Evolutionary conservation across 495 filamentous ascomycete genomes (phyloP), one percentile per base, ranked within the genome.

Genomic region (Aspergillus kassunensis): DNA sequence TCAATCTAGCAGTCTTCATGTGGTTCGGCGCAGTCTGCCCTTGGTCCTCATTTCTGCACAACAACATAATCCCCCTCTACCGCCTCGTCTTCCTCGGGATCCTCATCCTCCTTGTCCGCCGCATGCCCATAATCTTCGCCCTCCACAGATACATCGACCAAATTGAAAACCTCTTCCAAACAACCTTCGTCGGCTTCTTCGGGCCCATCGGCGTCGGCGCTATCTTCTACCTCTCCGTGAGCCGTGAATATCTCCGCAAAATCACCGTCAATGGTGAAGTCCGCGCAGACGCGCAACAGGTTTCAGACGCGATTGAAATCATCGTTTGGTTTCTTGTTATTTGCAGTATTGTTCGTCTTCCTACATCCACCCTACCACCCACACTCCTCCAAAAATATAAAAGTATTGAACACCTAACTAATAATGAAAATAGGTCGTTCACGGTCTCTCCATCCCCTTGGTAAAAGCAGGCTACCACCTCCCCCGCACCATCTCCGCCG

Each of bases 131-230:
- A 51, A 76, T 96, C 15, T 79, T 89, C 29, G 79, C 78, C 9
- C 70, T 91, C 62, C 86, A 89, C 67, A 85, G 81, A 64, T 77
- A 79, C 45, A 91, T 96, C 43, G 84, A 81, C 40, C 90, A 95
- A 63, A 89, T 95, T 43, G 84, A 91, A 53, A 79, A 86, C 34
- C 57, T 80, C 7, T 72, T 74, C 9, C 88, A 95, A 54, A 89
- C 90, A 3, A 70, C 84, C 1, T 95, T 95, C 55, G 87, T 91
- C 25, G 92, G 91, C 5, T 95, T 95, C 74, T 96, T 96, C 58
- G 92, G 91, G 0, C 92, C 91, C 10, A 92, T 97, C 53, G 91
- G 92, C n/a, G 89, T 96, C 6, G 89, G 86, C 37, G 90, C 91
- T 4, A 78, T 96, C 36, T 96, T 95, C 67, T 96, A 96, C 62